Conservation (phyloP, 208 protist species). For the Leishmania braziliensis region DNA sequence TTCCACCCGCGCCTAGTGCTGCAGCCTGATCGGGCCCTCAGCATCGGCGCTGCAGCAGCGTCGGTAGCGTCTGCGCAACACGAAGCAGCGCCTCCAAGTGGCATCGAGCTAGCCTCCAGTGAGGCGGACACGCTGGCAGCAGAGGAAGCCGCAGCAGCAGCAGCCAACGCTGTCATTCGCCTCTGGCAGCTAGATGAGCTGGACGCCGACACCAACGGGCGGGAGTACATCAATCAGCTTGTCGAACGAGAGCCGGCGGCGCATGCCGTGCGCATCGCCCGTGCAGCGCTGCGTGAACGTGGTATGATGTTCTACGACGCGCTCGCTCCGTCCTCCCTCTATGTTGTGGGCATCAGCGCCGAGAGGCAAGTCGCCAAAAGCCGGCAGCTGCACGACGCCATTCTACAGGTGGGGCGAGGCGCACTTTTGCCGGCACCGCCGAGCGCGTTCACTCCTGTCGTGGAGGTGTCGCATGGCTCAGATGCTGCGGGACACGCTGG, state of each 20-base stretch:
- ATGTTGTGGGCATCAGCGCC: slow-evolving; percentile 57
- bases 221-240: slow-evolving; percentile 71
- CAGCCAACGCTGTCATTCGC: slow-evolving; percentile 26
- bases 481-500: neutral
- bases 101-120: neutral
- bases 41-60: neutral
- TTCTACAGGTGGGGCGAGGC: slow-evolving; percentile 62
- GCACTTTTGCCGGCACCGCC: slow-evolving; percentile 55
- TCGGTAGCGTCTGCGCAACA: neutral
- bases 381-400: slow-evolving; percentile 63
- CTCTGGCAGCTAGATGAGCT: slow-evolving; percentile 83
- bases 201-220: slow-evolving; percentile 45
- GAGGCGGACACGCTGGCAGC: slow-evolving; percentile 5
- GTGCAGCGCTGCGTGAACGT: slow-evolving; percentile 67
- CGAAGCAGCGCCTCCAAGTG: neutral
- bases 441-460: slow-evolving; percentile 21
- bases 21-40: slow-evolving; percentile 65
- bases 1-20: slow-evolving; percentile 78
- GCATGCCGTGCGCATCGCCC: slow-evolving; percentile 69
- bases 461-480: neutral
- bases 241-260: slow-evolving; percentile 82
- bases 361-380: slow-evolving; percentile 29
- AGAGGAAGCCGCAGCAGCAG: neutral
- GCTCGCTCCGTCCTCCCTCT: slow-evolving; percentile 56
- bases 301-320: slow-evolving; percentile 89